Percentiles rank a stretch among this genome's conserved stretches.
Conservation (phyloP, 2,329 filamentous ascomycete species). For the Fusarium oxysporum region DNA sequence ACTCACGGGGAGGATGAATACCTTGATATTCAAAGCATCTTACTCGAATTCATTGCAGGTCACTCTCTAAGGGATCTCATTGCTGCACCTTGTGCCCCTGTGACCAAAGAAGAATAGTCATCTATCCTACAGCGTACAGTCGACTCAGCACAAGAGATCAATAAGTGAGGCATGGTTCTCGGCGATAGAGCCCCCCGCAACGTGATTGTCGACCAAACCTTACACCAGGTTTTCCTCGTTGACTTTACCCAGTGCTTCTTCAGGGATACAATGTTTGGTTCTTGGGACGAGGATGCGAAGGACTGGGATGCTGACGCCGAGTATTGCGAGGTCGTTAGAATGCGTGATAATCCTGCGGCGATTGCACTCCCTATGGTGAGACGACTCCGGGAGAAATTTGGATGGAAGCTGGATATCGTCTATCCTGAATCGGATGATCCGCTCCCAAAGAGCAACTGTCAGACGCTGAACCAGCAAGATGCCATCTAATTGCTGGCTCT, state of each 20-base stretch:
- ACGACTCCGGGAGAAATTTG: neutral
- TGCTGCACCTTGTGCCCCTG: accelerated
- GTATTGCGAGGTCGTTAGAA: too few species aligned
- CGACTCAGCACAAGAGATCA: neutral
- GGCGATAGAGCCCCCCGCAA: neutral
- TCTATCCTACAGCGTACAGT: neutral
- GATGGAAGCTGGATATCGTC: neutral
- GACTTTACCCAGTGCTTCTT: neutral
- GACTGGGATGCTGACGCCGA: neutral
- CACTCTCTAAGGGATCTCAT: neutral
- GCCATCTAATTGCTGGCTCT: neutral
- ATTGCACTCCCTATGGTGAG: neutral
- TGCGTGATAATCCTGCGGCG: neutral
- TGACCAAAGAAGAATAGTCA: neutral
- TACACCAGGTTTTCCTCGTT: neutral
- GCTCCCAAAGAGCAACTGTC: neutral
- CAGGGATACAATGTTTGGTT: neutral
- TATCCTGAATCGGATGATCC: neutral
- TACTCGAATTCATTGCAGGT: neutral
- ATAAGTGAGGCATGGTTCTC: neutral
- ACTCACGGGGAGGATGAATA: neutral
- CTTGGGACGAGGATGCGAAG: neutral
- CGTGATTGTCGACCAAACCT: neutral
- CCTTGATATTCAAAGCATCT: neutral
- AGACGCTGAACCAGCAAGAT: neutral